Conservation (phyloP, 2,329 filamentous ascomycete genomes). For the Colletotrichum euphorbiae region DNA sequence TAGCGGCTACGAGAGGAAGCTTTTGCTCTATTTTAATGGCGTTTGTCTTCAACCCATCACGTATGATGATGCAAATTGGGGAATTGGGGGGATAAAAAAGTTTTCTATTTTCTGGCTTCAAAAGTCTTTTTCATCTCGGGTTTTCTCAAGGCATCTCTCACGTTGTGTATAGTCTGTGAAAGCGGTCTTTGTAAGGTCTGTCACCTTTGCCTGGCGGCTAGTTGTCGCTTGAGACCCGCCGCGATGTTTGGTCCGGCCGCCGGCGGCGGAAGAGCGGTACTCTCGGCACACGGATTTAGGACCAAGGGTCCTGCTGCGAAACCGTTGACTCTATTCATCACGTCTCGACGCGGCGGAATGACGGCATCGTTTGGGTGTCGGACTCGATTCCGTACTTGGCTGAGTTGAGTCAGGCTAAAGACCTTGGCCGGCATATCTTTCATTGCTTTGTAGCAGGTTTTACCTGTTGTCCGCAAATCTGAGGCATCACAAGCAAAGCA, state of each 20-base stretch:
- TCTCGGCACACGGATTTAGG: conserved; percentile 6
- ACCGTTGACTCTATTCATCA: conserved; percentile 1
- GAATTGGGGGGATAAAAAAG: conserved; percentile 21
- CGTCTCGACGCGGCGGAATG: conserved; percentile 19
- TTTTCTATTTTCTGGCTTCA: conserved; percentile 21
- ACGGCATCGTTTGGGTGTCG: conserved; percentile 5
- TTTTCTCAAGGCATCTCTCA: background rate
- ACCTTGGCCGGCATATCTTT: background rate
- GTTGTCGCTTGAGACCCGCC: conserved; percentile 8
- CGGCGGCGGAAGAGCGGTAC: conserved; percentile 25
- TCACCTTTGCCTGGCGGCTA: background rate
- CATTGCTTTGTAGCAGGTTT: background rate
- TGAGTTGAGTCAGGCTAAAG: background rate
- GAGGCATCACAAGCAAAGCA: conserved; percentile 21
- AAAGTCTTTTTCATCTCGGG: background rate
- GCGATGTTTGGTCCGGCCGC: conserved; percentile 7
- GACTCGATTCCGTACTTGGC: conserved; percentile 20
- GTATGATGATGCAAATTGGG: conserved; percentile 16
- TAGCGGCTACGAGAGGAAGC: conserved; percentile 5
- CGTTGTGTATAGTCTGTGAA: background rate
- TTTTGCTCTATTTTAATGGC: conserved; percentile 17
- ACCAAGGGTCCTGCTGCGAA: background rate
- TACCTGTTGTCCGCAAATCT: conserved; percentile 3
- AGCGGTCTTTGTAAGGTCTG: background rate
- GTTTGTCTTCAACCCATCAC: conserved; percentile 30